A percentile compares a stretch with the other conserved stretches of the same genome.
Evolutionary conservation across 768 basidiomycete species (phyloP).

Genomic region (Tricholoma hemisulphureum): DNA sequence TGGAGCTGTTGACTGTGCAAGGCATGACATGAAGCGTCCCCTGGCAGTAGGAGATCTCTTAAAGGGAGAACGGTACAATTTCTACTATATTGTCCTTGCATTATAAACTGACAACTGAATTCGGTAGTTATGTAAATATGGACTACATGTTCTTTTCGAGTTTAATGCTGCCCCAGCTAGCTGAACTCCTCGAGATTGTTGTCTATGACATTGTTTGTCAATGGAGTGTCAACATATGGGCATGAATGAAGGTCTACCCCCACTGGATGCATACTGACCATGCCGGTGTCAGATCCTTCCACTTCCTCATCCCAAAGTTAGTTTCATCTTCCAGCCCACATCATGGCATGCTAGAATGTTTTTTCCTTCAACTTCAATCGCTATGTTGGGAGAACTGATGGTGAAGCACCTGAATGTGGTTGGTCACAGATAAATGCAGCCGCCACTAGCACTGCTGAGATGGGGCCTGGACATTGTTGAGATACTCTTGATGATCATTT

Average conservation of each 20-base stretch:
- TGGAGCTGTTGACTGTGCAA: slow-evolving; percentile 1
- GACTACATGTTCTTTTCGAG: slow-evolving; percentile 6
- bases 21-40: slow-evolving; percentile 1
- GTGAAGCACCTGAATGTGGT: slow-evolving; percentile 3
- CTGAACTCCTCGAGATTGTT: neutral
- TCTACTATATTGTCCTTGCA: neutral
- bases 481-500: slow-evolving; percentile 26
- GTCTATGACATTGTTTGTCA: slow-evolving; percentile 4
- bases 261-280: neutral
- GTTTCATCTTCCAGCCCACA: slow-evolving; percentile 2
- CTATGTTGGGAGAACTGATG: slow-evolving; percentile 3
- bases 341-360: slow-evolving; percentile 1
- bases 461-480: slow-evolving; percentile 29
- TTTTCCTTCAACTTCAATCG: neutral
- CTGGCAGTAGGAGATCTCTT: neutral
- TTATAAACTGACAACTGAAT: neutral
- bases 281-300: neutral
- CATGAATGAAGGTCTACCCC: neutral
- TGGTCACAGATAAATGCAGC: slow-evolving; percentile 9
- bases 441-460: slow-evolving; percentile 28
- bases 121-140: slow-evolving; percentile 5
- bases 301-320: neutral
- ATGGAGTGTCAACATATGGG: neutral
- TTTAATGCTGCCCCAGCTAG: neutral
- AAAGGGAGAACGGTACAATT: neutral